Conservation (phyloP, 139 green algal species). For the Diplosphaera chodatii region DNA sequence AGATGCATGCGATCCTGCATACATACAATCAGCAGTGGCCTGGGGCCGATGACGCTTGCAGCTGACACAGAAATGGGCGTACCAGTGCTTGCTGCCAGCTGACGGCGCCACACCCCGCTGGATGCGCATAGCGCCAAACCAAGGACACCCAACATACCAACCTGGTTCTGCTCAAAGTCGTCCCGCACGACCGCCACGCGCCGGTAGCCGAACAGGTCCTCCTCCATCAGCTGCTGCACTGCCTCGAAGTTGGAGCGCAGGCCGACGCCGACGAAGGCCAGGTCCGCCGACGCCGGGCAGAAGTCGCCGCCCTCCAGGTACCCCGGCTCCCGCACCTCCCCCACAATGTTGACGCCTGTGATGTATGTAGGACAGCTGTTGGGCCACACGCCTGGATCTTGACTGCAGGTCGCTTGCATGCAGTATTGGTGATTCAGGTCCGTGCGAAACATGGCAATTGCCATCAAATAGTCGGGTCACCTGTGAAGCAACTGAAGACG, state of each 20-base stretch:
- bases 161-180: slow-evolving; percentile 85
- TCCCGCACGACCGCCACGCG: slow-evolving; percentile 84
- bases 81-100: too few relatives aligned
- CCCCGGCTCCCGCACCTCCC: slow-evolving; percentile 62
- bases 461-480: too few relatives aligned
- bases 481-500: too few relatives aligned
- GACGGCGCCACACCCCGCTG: too few relatives aligned
- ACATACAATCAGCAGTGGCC: not conserved
- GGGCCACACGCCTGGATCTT: too few relatives aligned
- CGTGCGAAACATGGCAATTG: too few relatives aligned
- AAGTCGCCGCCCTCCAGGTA: slow-evolving; percentile 96
- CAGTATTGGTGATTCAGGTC: too few relatives aligned
- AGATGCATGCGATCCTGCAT: slow-evolving; percentile 94
- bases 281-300: slow-evolving; percentile 67
- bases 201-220: slow-evolving; percentile 74
- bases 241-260: slow-evolving; percentile 86
- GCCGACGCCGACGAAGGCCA: slow-evolving; percentile 78
- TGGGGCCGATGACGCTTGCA: too few relatives aligned
- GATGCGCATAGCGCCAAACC: too few relatives aligned
- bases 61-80: too few relatives aligned
- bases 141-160: slow-evolving; percentile 11
- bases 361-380: too few relatives aligned
- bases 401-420: too few relatives aligned
- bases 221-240: slow-evolving; percentile 81
- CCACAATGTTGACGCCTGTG: slow-evolving; percentile 23